Conservation (phyloP, 2,329 filamentous ascomycete species). For the Talaromyces piceae region DNA sequence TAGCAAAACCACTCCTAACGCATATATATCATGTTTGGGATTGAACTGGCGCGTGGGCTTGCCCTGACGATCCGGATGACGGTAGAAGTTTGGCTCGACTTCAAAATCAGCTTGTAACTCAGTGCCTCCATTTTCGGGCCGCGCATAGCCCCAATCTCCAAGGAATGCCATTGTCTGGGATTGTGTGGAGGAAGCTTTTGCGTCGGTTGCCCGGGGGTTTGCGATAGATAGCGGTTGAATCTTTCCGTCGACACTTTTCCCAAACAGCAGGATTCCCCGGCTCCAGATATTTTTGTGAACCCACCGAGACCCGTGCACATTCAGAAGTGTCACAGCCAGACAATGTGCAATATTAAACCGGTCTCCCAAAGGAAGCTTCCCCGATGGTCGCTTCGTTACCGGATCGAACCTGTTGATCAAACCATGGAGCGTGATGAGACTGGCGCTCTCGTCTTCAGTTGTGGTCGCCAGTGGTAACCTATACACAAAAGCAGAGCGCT, state of each 20-base stretch:
- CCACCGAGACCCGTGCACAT: slow-evolving; percentile 22
- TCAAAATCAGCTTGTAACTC: slow-evolving; percentile 20
- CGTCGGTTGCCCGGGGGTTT: slow-evolving; percentile 4
- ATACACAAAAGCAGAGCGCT: slow-evolving; percentile 21
- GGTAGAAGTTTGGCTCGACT: slow-evolving; percentile 19
- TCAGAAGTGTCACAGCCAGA: slow-evolving; percentile 19
- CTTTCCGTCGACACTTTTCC: slow-evolving; percentile 7
- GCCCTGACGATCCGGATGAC: slow-evolving; percentile 27
- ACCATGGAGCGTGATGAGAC: slow-evolving; percentile 14
- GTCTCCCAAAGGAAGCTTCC: slow-evolving; percentile 16
- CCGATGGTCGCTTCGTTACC: background rate
- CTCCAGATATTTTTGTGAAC: slow-evolving; percentile 26
- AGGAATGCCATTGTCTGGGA: slow-evolving; percentile 17
- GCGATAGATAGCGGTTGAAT: slow-evolving; percentile 5
- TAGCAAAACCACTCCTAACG: slow-evolving; percentile 31
- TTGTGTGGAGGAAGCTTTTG: background rate
- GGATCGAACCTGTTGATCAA: slow-evolving; percentile 2
- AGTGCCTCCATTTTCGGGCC: slow-evolving; percentile 18
- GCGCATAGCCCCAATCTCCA: slow-evolving; percentile 22
- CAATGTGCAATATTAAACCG: slow-evolving; percentile 21
- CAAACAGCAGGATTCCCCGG: slow-evolving; percentile 21
- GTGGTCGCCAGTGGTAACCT: slow-evolving; percentile 13
- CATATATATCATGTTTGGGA: slow-evolving; percentile 30
- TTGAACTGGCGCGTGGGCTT: slow-evolving; percentile 21
- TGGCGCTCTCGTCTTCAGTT: background rate